A percentile compares a stretch with the other conserved stretches of the same genome.
Evolutionary conservation across 2,329 filamentous ascomycete genomes (phyloP).

Genomic region (Diaporthe humulicola): DNA sequence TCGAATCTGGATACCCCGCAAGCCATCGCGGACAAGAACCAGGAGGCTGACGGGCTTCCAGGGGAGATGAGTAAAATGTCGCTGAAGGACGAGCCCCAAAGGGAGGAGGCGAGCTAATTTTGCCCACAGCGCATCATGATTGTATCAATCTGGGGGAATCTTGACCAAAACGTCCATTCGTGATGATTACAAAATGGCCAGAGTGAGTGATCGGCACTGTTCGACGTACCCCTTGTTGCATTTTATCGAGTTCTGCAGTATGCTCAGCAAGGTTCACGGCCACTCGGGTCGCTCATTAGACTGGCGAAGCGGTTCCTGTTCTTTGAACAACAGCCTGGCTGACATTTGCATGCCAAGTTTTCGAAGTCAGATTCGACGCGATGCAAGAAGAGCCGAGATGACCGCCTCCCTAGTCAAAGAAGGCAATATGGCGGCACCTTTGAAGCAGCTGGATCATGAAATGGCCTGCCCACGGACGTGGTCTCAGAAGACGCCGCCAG

Average conservation of each 20-base stretch:
- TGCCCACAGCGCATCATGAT: constrained; percentile 34
- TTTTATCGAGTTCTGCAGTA: background rate
- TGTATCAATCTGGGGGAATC: constrained; percentile 2
- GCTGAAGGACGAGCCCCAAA: constrained; percentile 49
- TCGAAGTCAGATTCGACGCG: background rate
- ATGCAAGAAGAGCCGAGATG: background rate
- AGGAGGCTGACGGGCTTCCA: constrained; percentile 49
- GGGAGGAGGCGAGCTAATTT: constrained; percentile 41
- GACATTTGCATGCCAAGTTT: background rate
- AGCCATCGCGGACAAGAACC: constrained; percentile 50
- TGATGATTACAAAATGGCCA: background rate
- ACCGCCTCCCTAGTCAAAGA: too few relatives aligned
- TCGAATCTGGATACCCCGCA: constrained; percentile 60
- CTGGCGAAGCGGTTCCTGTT: background rate
- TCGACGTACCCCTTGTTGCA: background rate
- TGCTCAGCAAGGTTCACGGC: background rate
- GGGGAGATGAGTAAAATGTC: constrained; percentile 54
- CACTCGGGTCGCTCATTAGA: background rate
- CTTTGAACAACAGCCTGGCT: background rate
- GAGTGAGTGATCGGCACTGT: constrained; percentile 25
- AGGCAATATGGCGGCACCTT: background rate
- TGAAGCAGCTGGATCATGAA: background rate
- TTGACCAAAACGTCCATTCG: background rate
- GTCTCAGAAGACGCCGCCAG: background rate
- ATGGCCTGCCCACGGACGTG: background rate